phyloP scores from a whole-genome alignment of 1,284 basidiomycete species.

The Melampsora larici-populina region DNA sequence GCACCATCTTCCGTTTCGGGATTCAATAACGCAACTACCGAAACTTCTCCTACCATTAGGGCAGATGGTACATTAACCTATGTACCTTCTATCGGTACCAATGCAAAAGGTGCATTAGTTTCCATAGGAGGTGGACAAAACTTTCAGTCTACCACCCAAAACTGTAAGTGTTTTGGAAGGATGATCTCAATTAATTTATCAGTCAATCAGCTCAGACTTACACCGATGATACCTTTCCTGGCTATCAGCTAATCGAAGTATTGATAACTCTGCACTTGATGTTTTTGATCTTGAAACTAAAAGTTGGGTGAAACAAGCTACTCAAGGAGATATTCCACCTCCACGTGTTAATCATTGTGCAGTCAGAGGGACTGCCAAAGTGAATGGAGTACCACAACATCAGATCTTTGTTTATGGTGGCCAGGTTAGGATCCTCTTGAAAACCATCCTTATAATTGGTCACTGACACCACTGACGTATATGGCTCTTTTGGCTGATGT shows the following conservation, averaged over 20 bases:
- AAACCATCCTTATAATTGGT: neutral
- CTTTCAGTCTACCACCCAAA: slow-evolving; percentile 33
- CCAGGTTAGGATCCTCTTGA: slow-evolving; percentile 22
- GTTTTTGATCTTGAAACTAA: slow-evolving; percentile 48
- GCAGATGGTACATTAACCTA: slow-evolving; percentile 49
- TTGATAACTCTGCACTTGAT: slow-evolving; percentile 48
- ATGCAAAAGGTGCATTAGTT: slow-evolving; percentile 47
- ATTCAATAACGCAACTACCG: slow-evolving; percentile 45
- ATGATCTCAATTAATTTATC: neutral
- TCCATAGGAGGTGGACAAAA: slow-evolving; percentile 49
- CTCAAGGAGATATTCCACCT: slow-evolving; percentile 45
- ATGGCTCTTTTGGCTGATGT: neutral
- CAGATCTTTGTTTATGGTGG: slow-evolving; percentile 49
- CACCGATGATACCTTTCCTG: neutral
- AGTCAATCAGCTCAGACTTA: too few species aligned
- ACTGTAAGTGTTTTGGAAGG: too few species aligned
- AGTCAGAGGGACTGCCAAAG: slow-evolving; percentile 48
- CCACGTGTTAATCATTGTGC: slow-evolving; percentile 49
- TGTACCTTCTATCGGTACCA: slow-evolving; percentile 46
- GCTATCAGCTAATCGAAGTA: slow-evolving; percentile 41
- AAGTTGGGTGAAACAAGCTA: slow-evolving; percentile 49
- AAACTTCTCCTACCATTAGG: slow-evolving; percentile 47
- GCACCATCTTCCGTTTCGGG: slow-evolving; percentile 43
- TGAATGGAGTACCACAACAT: slow-evolving; percentile 47
- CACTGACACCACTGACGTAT: neutral